A percentile compares a stretch with the other conserved stretches of the same genome.
These are phyloP conservation scores for Pneumocystis jirovecii DNA, from an alignment of 1,139 yeast species.

Conservation along the genomic window DNA sequence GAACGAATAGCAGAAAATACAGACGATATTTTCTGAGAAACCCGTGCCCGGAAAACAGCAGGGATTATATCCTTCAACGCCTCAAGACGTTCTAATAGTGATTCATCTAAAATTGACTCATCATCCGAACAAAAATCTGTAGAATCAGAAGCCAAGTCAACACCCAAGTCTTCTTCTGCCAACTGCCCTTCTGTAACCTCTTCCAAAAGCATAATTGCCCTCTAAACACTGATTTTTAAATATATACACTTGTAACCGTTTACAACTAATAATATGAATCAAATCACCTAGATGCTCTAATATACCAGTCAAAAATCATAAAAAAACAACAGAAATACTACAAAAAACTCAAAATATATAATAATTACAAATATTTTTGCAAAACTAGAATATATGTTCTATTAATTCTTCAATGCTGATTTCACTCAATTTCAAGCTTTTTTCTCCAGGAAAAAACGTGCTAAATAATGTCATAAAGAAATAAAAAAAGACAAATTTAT, in stretches of 20 bases:
- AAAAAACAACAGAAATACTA: no score
- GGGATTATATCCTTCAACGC: conserved; percentile 88
- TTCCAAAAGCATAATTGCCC: not conserved
- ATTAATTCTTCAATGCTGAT: not conserved
- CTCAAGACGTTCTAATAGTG: conserved; percentile 67
- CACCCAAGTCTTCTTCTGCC: not conserved
- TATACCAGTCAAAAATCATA: not conserved
- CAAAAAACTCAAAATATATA: not conserved
- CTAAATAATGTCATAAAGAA: no score
- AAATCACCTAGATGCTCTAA: not conserved
- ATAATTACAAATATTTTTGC: not conserved
- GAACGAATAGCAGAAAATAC: conserved; percentile 27
- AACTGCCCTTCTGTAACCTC: not conserved
- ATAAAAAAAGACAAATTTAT: no score
- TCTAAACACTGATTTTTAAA: not conserved
- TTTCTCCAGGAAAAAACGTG: not conserved
- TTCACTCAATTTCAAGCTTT: not conserved
- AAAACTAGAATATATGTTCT: not conserved
- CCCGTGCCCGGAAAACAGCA: conserved; percentile 59
- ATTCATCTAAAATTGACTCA: conserved; percentile 31
- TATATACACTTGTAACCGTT: not conserved
- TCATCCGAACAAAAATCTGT: conserved; percentile 1
- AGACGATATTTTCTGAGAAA: conserved; percentile 20
- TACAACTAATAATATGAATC: not conserved
- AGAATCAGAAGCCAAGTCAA: not conserved